phyloP scores from a whole-genome alignment of 306 rosid species.

The Boehmeria nivea region DNA sequence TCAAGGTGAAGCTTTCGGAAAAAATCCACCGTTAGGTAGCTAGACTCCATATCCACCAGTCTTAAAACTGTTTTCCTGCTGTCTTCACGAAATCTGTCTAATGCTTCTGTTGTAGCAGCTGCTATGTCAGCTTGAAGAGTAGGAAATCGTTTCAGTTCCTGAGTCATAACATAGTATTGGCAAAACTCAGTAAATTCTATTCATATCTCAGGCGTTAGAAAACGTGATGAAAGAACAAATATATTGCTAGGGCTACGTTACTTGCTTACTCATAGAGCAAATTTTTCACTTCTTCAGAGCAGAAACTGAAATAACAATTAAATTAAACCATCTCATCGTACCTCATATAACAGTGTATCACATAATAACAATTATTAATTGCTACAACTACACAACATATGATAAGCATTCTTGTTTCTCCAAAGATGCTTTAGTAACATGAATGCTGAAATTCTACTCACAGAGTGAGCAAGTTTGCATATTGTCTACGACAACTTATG shows the following conservation, averaged over 20 bases:
- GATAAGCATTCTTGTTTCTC: no score
- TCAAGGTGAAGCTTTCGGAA: conserved; percentile 80
- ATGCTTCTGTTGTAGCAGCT: conserved; percentile 73
- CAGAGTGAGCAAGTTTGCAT: no score
- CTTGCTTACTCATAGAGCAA: no score
- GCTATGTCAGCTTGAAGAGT: conserved; percentile 80
- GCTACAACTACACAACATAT: no score
- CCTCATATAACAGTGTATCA: no score
- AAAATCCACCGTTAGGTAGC: conserved; percentile 89
- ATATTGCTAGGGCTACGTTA: not conserved
- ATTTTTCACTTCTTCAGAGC: not conserved
- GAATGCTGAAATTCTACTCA: no score
- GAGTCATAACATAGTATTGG: conserved; percentile 18
- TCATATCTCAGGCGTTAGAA: not conserved
- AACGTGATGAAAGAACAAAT: no score
- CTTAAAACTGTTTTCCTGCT: conserved; percentile 80
- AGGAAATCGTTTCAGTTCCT: conserved; percentile 96
- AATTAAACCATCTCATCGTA: no score
- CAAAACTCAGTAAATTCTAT: not conserved
- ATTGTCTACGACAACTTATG: no score
- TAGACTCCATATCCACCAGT: conserved; percentile 96
- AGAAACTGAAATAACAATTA: not conserved
- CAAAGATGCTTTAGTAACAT: no score
- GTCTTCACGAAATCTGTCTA: conserved; percentile 91
- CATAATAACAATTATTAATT: no score